Evolutionary conservation across 345 rosid genomes (phyloP).

Genomic region (Viola odorata): DNA sequence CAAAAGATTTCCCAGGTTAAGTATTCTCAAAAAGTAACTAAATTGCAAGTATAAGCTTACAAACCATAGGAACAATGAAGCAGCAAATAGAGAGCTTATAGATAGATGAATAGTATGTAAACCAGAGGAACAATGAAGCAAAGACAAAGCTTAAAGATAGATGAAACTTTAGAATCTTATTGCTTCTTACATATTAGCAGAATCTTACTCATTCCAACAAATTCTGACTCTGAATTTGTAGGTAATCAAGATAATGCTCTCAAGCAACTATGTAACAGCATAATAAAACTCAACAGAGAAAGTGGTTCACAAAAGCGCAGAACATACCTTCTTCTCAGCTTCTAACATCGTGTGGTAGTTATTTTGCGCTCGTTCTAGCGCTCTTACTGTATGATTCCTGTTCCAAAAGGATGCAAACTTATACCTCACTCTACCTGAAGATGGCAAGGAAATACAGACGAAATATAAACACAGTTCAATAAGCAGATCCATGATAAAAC

Average conservation of each 20-base stretch:
- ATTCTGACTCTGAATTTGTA: background rate
- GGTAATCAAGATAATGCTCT: background rate
- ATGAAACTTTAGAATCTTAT: too few species aligned
- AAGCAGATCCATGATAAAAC: slow-evolving; percentile 12
- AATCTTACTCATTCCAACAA: background rate
- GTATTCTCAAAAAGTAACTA: too few species aligned
- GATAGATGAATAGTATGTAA: background rate
- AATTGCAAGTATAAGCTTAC: background rate
- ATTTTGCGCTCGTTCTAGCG: slow-evolving; percentile 68
- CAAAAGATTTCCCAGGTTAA: background rate
- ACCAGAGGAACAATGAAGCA: background rate
- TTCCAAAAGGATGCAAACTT: slow-evolving; percentile 99
- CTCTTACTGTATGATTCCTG: slow-evolving; percentile 86
- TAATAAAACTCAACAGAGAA: background rate
- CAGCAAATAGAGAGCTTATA: background rate
- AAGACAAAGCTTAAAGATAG: background rate
- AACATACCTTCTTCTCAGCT: slow-evolving; percentile 83
- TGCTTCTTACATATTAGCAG: background rate
- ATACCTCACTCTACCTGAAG: slow-evolving; percentile 98
- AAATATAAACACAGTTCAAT: slow-evolving; percentile 16
- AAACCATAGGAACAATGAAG: background rate
- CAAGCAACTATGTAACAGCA: background rate
- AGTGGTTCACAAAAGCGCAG: background rate
- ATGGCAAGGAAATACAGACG: slow-evolving; percentile 18
- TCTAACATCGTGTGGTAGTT: slow-evolving; percentile 65